Conservation (phyloP, 1,284 basidiomycete genomes). For the Agroathelia rolfsii region DNA sequence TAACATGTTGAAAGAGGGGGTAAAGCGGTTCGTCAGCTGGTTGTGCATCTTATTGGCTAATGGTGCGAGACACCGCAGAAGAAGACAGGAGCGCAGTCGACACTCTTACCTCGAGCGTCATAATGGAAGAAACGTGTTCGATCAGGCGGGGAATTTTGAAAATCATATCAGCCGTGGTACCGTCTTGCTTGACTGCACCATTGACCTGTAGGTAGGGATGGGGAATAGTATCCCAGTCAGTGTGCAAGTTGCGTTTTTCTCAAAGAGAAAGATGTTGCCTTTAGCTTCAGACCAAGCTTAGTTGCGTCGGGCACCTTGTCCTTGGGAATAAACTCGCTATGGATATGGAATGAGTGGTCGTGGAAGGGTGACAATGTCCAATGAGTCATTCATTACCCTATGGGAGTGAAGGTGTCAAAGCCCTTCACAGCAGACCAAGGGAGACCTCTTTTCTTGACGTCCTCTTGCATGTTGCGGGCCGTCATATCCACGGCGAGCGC, state of each 20-base stretch:
- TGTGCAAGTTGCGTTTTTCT: background rate
- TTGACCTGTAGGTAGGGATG: slow-evolving; percentile 74
- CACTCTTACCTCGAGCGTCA: slow-evolving; percentile 87
- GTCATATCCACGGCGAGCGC: slow-evolving; percentile 95
- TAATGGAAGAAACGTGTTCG: slow-evolving; percentile 88
- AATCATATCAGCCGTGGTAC: slow-evolving; percentile 86
- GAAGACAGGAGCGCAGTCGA: background rate
- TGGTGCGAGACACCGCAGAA: slow-evolving; percentile 1
- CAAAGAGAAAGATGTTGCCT: too few species aligned
- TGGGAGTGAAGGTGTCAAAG: slow-evolving; percentile 83
- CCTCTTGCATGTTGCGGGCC: slow-evolving; percentile 90
- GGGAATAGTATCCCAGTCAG: too few species aligned
- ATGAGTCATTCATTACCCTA: too few species aligned
- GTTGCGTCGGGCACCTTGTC: too few species aligned
- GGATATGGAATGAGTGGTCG: too few species aligned
- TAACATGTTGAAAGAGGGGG: too few species aligned
- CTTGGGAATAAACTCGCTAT: too few species aligned
- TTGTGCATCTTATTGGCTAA: background rate
- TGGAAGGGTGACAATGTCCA: too few species aligned
- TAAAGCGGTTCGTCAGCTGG: too few species aligned
- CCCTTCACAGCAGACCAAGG: slow-evolving; percentile 93
- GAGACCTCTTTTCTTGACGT: slow-evolving; percentile 84
- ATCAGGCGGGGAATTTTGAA: slow-evolving; percentile 88
- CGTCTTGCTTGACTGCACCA: slow-evolving; percentile 75
- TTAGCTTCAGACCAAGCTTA: too few species aligned